Evolutionary conservation across 1,284 basidiomycete species (phyloP).

Genomic region (Cryptococcus maquisensis): DNA sequence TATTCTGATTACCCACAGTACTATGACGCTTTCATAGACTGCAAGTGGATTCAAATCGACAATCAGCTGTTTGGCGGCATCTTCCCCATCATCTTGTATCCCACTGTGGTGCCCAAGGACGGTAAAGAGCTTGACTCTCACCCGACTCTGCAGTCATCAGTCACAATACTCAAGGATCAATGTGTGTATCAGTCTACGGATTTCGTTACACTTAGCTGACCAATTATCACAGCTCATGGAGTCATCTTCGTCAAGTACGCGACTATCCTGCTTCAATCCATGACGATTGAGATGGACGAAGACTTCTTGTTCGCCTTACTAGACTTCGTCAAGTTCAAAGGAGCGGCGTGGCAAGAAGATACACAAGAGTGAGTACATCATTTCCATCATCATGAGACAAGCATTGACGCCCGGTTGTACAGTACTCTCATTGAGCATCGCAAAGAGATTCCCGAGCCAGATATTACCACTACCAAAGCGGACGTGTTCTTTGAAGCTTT

Average conservation of each 20-base stretch:
- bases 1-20: constrained; percentile 79
- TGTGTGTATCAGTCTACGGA: constrained; percentile 53
- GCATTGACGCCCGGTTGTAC: constrained; percentile 7
- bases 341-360: constrained; percentile 78
- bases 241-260: constrained; percentile 97
- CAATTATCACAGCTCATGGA: constrained; percentile 67
- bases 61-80: constrained; percentile 96
- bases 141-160: constrained; percentile 83
- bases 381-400: not conserved
- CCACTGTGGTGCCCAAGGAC: constrained; percentile 83
- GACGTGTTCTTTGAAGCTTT: constrained; percentile 95
- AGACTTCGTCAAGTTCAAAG: constrained; percentile 86
- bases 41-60: constrained; percentile 88
- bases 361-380: constrained; percentile 62
- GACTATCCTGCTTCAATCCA: constrained; percentile 85
- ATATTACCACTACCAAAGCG: constrained; percentile 59
- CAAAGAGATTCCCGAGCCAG: constrained; percentile 75
- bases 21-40: constrained; percentile 76
- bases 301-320: constrained; percentile 91
- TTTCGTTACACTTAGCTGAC: constrained; percentile 1
- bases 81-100: constrained; percentile 94
- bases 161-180: constrained; percentile 88
- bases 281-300: constrained; percentile 95
- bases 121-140: constrained; percentile 72
- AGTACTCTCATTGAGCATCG: constrained; percentile 75